These are phyloP conservation scores for Yamadazyma membranifaciens DNA, from an alignment of 1,139 yeast species.

Conservation along the genomic window DNA sequence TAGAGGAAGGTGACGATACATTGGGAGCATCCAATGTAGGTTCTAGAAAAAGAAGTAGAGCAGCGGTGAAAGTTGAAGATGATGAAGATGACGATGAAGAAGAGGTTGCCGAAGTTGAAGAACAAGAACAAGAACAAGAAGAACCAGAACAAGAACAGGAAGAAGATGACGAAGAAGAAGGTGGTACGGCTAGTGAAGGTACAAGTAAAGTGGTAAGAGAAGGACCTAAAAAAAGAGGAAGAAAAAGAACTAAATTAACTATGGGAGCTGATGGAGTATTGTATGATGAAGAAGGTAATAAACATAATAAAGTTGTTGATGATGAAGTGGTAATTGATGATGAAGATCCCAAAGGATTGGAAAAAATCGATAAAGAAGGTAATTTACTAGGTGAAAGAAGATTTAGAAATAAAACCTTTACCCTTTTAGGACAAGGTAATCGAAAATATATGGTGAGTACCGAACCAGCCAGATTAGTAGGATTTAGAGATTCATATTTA, in stretches of 20 bases:
- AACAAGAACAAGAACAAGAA: constrained; percentile 19
- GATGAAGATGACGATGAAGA: constrained; percentile 18
- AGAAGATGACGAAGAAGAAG: constrained; percentile 25
- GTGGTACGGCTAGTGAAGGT: constrained; percentile 19
- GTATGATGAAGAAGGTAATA: constrained; percentile 47
- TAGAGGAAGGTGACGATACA: constrained; percentile 14
- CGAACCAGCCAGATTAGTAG: constrained; percentile 93
- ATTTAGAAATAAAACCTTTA: constrained; percentile 80
- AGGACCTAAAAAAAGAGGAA: constrained; percentile 44
- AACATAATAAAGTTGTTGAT: constrained; percentile 52
- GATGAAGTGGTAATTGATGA: constrained; percentile 79
- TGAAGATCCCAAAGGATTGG: constrained; percentile 77
- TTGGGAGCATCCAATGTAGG: constrained; percentile 19
- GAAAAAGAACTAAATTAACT: constrained; percentile 41
- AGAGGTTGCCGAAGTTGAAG: constrained; percentile 19
- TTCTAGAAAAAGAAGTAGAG: constrained; percentile 19
- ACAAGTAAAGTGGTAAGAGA: constrained; percentile 11
- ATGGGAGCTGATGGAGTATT: constrained; percentile 39
- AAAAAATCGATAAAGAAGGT: constrained; percentile 70
- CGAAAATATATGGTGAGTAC: constrained; percentile 86
- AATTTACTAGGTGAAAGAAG: constrained; percentile 71
- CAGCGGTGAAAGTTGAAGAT: constrained; percentile 23
- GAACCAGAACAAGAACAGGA: constrained; percentile 26
- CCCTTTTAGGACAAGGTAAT: constrained; percentile 70
- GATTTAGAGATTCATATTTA: constrained; percentile 89